Evolutionary conservation across 2,329 filamentous ascomycete genomes (phyloP).

Genomic region (Talaromyces sp.): DNA sequence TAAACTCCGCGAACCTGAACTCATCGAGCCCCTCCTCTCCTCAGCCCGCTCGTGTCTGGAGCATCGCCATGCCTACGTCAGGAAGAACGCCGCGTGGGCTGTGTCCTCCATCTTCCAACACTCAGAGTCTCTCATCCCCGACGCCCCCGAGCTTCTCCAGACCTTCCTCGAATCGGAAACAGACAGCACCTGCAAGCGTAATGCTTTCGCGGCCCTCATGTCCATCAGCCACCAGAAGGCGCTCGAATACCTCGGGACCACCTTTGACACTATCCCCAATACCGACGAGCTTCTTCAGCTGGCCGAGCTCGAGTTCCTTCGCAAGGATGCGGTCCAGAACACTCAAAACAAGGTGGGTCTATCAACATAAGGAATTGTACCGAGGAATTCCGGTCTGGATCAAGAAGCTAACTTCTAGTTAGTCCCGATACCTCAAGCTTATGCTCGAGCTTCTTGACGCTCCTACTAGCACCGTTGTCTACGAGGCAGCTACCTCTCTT

Average conservation of each 20-base stretch:
- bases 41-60: slow-evolving; percentile 91
- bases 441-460: slow-evolving; percentile 98
- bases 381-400: not conserved
- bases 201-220: slow-evolving; percentile 89
- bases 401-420: slow-evolving; percentile 31
- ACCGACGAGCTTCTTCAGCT: slow-evolving; percentile 92
- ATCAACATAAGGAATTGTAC: too few species aligned
- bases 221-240: slow-evolving; percentile 94
- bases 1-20: slow-evolving; percentile 92
- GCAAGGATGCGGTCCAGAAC: slow-evolving; percentile 95
- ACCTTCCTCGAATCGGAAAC: slow-evolving; percentile 88
- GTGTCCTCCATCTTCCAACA: slow-evolving; percentile 90
- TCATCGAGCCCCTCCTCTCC: slow-evolving; percentile 93
- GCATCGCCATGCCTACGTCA: slow-evolving; percentile 94
- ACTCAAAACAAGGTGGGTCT: slow-evolving; percentile 80
- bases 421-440: slow-evolving; percentile 86
- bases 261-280: slow-evolving; percentile 92
- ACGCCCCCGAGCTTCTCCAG: slow-evolving; percentile 88
- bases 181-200: slow-evolving; percentile 95
- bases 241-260: slow-evolving; percentile 79
- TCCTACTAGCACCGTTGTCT: slow-evolving; percentile 89
- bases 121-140: slow-evolving; percentile 88
- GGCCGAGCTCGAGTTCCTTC: slow-evolving; percentile 94
- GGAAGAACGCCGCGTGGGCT: slow-evolving; percentile 97
- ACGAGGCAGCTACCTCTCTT: slow-evolving; percentile 93